Conservation (phyloP, 192 early-diverging fungal genomes). For the Obelidium mucronatum region DNA sequence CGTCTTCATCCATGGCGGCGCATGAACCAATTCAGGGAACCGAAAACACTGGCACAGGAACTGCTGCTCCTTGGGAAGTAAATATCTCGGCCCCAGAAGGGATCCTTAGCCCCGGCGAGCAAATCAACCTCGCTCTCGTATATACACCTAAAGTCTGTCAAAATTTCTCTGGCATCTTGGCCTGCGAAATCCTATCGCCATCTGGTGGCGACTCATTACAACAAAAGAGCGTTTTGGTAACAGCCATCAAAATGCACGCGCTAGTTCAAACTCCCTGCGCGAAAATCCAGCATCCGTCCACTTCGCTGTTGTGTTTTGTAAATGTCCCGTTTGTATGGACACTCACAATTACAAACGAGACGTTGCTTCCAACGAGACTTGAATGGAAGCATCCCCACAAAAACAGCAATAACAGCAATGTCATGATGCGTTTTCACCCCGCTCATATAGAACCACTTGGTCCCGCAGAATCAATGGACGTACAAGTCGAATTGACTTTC, state of each 20-base stretch:
- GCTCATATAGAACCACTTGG: conserved; percentile 33
- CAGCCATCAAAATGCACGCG: conserved; percentile 40
- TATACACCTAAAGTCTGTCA: conserved; percentile 55
- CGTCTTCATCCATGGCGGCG: no score
- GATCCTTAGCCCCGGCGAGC: conserved; percentile 36
- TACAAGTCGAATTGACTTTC: conserved; percentile 35
- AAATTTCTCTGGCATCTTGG: conserved; percentile 37
- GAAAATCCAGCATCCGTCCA: conserved; percentile 35
- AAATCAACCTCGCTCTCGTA: conserved; percentile 27
- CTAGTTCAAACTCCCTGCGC: conserved; percentile 47
- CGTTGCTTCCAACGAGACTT: conserved; percentile 43
- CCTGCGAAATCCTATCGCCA: conserved; percentile 35
- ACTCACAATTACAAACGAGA: conserved; percentile 43
- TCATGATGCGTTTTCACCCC: conserved; percentile 18
- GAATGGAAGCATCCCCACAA: conserved; percentile 22
- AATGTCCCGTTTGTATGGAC: conserved; percentile 45
- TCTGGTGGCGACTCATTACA: neutral
- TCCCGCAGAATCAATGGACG: conserved; percentile 26
- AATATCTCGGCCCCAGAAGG: conserved; percentile 36
- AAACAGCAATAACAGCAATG: neutral
- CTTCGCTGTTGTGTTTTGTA: conserved; percentile 37
- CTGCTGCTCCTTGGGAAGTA: conserved; percentile 38
- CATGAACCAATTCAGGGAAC: neutral
- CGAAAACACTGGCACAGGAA: no score
- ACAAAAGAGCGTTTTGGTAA: neutral